A percentile compares a stretch with the other conserved stretches of the same genome.
phyloP scores from a whole-genome alignment of 345 rosid genomes.

The Cardamine chenopodiifolia region DNA sequence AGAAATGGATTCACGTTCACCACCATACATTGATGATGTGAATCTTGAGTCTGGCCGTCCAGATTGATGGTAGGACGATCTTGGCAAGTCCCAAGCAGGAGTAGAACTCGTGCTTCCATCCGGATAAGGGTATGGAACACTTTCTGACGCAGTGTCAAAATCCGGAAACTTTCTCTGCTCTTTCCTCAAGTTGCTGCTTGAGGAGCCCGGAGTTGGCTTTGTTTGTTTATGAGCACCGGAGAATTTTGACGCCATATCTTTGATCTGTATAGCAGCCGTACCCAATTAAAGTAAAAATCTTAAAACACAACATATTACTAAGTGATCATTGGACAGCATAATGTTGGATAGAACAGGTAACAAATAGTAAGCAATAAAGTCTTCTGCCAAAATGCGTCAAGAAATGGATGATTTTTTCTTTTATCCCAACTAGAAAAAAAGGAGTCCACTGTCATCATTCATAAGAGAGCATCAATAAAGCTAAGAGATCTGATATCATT shows the following conservation, averaged over 20 bases:
- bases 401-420: constrained; percentile 26
- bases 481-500: constrained; percentile 39
- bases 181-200: constrained; percentile 63
- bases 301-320: constrained; percentile 24
- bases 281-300: constrained; percentile 1
- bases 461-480: constrained; percentile 41
- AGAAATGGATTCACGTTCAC: constrained; percentile 65
- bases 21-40: constrained; percentile 41
- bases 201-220: constrained; percentile 74
- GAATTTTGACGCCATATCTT: constrained; percentile 88
- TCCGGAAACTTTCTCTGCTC: constrained; percentile 71
- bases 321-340: constrained; percentile 27
- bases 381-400: constrained; percentile 24
- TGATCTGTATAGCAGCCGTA: constrained; percentile 62
- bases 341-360: constrained; percentile 25
- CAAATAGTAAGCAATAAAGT: constrained; percentile 25
- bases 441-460: constrained; percentile 40
- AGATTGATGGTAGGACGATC: constrained; percentile 49
- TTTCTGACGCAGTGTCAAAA: constrained; percentile 75
- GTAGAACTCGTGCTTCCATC: constrained; percentile 66
- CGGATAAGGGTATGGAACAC: constrained; percentile 67
- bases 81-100: constrained; percentile 92
- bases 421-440: constrained; percentile 36
- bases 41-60: constrained; percentile 57
- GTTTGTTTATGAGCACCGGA: constrained; percentile 74